Conservation (phyloP, 805 yeast genomes). For the Zygosaccharomyces bisporus region DNA sequence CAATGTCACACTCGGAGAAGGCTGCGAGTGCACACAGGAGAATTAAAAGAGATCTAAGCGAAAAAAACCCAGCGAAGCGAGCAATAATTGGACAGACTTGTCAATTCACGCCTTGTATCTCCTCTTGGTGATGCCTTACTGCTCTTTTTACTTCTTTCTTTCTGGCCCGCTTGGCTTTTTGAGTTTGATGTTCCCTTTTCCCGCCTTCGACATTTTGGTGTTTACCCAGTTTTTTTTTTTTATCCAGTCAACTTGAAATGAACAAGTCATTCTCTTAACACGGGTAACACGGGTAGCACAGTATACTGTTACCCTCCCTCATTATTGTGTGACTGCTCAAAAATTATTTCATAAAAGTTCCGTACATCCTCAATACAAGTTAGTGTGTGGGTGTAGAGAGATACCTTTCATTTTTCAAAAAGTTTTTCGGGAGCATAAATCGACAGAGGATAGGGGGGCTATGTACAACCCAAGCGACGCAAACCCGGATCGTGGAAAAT, state of each 20-base stretch:
- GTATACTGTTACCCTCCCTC: too few species aligned
- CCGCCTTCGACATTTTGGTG: not conserved
- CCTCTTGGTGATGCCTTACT: not conserved
- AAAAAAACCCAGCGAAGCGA: not conserved
- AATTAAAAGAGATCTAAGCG: not conserved
- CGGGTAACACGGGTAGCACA: too few species aligned
- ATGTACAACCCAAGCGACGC: slow-evolving; percentile 7
- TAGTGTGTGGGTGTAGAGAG: not conserved
- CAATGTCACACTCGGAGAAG: not conserved
- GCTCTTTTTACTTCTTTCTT: not conserved
- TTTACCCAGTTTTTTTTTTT: not conserved
- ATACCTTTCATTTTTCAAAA: not conserved
- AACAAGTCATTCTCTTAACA: too few species aligned
- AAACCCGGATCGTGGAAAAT: slow-evolving; percentile 2
- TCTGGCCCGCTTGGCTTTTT: not conserved
- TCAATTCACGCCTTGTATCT: not conserved
- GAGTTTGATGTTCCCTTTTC: not conserved
- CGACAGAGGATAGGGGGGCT: not conserved
- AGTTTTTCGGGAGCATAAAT: not conserved
- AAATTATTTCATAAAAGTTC: too few species aligned
- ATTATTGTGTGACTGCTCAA: too few species aligned
- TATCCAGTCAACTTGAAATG: not conserved
- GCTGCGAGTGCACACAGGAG: not conserved
- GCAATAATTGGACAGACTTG: not conserved
- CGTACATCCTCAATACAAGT: too few species aligned